Conservation (phyloP, 148 eudicot genomes). For the Cornus suecica region DNA sequence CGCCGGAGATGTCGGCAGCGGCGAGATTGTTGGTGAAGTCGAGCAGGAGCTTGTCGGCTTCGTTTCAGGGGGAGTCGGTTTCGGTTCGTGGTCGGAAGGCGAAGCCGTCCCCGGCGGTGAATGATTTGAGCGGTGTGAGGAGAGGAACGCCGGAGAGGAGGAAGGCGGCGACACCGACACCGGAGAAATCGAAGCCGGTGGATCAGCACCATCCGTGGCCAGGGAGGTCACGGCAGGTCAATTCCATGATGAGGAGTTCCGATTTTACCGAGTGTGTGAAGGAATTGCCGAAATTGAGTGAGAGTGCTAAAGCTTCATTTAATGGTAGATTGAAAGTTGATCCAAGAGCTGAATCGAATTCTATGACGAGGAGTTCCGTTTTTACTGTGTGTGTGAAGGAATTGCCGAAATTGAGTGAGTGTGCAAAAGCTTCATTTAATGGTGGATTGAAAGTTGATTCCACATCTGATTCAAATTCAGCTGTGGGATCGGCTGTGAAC, state of each 20-base stretch:
- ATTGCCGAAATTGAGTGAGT: constrained; percentile 34
- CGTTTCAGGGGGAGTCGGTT: constrained; percentile 73
- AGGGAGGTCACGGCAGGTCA: constrained; percentile 45
- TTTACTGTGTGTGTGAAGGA: constrained; percentile 47
- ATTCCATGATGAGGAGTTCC: constrained; percentile 53
- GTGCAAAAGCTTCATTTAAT: constrained; percentile 12
- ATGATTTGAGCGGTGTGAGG: constrained; percentile 20
- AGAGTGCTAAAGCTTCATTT: constrained; percentile 16
- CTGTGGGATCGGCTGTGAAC: constrained; percentile 23
- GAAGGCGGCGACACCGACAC: constrained; percentile 28
- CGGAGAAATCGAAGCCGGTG: constrained; percentile 38
- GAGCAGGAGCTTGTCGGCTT: constrained; percentile 58
- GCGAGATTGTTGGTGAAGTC: constrained; percentile 50
- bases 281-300: constrained; percentile 38
- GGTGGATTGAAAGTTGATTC: constrained; percentile 25
- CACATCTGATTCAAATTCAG: constrained; percentile 21
- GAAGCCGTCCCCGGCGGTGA: constrained; percentile 33
- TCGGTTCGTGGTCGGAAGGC: constrained; percentile 31
- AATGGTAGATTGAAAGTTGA: constrained; percentile 30
- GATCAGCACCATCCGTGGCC: constrained; percentile 76
- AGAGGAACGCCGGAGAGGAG: constrained; percentile 59
- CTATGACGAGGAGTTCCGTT: constrained; percentile 65
- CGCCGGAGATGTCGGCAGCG: constrained; percentile 35
- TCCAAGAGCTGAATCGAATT: too few species aligned
- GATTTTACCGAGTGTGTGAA: constrained; percentile 55